Evolutionary conservation across 139 green algal species (phyloP).

Genomic region (Bryopsis sp.): DNA sequence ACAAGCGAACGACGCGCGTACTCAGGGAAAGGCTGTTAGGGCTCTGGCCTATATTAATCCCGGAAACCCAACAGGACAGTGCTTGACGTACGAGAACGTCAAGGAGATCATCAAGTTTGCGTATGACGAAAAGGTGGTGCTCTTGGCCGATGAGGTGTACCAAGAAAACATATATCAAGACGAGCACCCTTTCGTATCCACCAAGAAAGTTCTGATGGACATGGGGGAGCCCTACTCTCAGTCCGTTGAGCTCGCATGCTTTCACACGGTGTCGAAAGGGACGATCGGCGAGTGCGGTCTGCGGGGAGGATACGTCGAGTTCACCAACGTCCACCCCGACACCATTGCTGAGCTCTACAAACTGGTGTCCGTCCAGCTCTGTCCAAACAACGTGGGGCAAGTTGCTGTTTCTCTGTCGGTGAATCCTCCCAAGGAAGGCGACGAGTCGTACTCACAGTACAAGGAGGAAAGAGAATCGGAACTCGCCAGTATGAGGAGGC

Average conservation of each 20-base stretch:
- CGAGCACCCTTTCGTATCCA: conserved; percentile 68
- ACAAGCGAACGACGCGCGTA: conserved; percentile 31
- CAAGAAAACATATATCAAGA: conserved; percentile 88
- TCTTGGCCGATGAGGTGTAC: conserved; percentile 89
- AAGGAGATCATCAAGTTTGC: conserved; percentile 65
- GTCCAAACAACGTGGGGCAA: conserved; percentile 71
- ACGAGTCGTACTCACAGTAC: conserved; percentile 47
- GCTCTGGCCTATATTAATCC: conserved; percentile 87
- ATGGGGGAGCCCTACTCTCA: conserved; percentile 51
- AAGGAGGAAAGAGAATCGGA: conserved; percentile 32
- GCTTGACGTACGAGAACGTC: conserved; percentile 53
- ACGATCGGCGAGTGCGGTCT: conserved; percentile 64
- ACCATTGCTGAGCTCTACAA: conserved; percentile 78
- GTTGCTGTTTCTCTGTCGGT: conserved; percentile 57
- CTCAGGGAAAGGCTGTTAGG: conserved; percentile 52
- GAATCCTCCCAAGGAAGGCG: conserved; percentile 66
- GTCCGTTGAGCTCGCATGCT: conserved; percentile 64
- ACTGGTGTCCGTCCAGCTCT: conserved; percentile 71
- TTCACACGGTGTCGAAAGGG: conserved; percentile 83
- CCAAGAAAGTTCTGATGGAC: conserved; percentile 70
- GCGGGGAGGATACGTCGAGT: conserved; percentile 70
- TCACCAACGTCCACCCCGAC: conserved; percentile 72
- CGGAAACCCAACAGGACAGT: conserved; percentile 79
- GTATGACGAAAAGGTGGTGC: conserved; percentile 55
- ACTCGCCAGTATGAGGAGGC: conserved; percentile 35